Base-by-base conservation (phyloP, 23 red algal genomes). In the Gracilaria domingensis region DNA sequence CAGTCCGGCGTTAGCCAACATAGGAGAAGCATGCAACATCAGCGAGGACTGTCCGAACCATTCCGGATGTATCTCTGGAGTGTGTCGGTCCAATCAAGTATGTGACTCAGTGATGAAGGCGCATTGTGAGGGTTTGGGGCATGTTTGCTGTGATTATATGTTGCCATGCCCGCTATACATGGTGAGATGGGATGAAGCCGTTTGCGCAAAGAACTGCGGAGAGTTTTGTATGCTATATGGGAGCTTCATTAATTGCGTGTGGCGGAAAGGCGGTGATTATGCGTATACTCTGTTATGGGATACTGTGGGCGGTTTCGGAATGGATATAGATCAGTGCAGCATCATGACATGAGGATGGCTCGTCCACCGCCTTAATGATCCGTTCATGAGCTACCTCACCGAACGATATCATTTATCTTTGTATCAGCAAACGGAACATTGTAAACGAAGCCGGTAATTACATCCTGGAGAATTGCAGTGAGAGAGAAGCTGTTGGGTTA, bases 161-260 rank as follows among this genome's bases (percentile, higher is more conserved):
- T 26, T 16, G 23, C 38, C 38, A 12, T 77, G 72, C 20, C 72
- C 72, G 21, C 32, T 77, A 23, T 28, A 29, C 38, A 51, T 51
- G 45, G 72, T 77, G 23, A 14, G n/a, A 45, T 24, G 72, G 40
- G 72, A 77, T 77, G 72, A 77, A 37, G 72, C 72, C 23, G 45
- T 77, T 34, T 77, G 72, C 25, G 72, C 72, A n/a, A 77, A 45
- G 72, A 45, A 77, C n/a, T 77, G 72, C 39, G 72, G 72, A 30
- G 72, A 77, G 72, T 51, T 77, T 45, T 77, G 72, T 30, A 77
- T 77, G 72, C n/a, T 77, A 20, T n/a, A 77, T 12, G 72, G 72
- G 24, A 49, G 40, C n/a, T 69, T 18, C 20, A 77, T 77, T 30
- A 9, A 77, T 1, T 77, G 72, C 50, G 72, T 77, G 5, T 77